Percentiles rank a stretch among this genome's conserved stretches.
Evolutionary conservation across 345 rosid species (phyloP).

Genomic region (Salix exigua): DNA sequence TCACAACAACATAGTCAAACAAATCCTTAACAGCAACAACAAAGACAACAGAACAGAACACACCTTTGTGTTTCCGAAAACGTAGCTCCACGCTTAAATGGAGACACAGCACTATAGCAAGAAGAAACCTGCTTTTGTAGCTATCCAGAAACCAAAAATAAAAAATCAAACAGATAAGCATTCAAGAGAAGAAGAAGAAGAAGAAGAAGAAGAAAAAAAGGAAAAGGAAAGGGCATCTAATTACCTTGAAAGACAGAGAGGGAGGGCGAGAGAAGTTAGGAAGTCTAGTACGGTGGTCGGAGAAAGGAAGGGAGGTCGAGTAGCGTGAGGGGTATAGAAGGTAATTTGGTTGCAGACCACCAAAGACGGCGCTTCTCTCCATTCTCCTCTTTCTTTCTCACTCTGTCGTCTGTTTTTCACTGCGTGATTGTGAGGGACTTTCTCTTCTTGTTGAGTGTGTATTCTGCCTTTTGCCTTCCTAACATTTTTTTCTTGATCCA

Average conservation of each 20-base stretch:
- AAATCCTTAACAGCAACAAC: not conserved
- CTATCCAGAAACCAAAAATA: conserved; percentile 4
- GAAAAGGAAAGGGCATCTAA: not conserved
- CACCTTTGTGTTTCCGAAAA: conserved; percentile 46
- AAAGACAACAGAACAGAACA: not conserved
- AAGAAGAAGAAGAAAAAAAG: not conserved
- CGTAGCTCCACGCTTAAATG: conserved; percentile 32
- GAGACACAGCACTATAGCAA: conserved; percentile 28
- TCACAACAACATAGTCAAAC: too few relatives aligned
- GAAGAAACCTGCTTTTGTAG: conserved; percentile 35
- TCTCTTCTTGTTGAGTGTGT: too few relatives aligned
- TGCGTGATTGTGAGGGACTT: not conserved
- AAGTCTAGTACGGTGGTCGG: not conserved
- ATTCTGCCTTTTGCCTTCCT: too few relatives aligned
- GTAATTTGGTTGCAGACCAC: conserved; percentile 37
- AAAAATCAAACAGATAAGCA: too few relatives aligned
- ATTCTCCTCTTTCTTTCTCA: conserved; percentile 20
- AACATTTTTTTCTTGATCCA: too few relatives aligned
- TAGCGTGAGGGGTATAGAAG: conserved; percentile 40
- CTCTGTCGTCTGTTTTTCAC: not conserved
- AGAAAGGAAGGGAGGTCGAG: conserved; percentile 9
- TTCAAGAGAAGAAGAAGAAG: not conserved
- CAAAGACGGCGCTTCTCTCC: conserved; percentile 48
- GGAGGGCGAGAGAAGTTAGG: conserved; percentile 9
- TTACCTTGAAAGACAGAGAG: conserved; percentile 45